Evolutionary conservation across 805 yeast genomes (phyloP).

Genomic region (Pichia exigua): DNA sequence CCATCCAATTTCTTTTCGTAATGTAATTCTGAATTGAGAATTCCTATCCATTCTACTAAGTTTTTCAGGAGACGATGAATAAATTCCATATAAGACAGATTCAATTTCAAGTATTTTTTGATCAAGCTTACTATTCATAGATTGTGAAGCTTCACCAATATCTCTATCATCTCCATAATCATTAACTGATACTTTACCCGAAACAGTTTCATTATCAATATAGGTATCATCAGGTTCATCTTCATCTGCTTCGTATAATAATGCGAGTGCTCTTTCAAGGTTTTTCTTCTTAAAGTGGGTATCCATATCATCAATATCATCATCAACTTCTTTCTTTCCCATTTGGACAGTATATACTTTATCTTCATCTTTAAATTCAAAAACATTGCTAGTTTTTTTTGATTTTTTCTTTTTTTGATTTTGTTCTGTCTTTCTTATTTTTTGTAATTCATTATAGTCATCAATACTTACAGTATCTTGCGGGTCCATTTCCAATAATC

Average conservation of each 20-base stretch:
- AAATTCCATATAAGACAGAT: constrained; percentile 45
- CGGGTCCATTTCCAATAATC: constrained; percentile 55
- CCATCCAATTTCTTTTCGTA: constrained; percentile 56
- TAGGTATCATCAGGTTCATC: constrained; percentile 82
- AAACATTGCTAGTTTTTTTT: constrained; percentile 7
- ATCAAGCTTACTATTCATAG: constrained; percentile 27
- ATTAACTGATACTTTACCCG: constrained; percentile 20
- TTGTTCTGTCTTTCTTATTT: neutral
- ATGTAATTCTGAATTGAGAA: constrained; percentile 39
- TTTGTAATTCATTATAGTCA: constrained; percentile 19
- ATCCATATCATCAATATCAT: constrained; percentile 18
- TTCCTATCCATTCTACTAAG: constrained; percentile 42
- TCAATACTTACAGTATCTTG: constrained; percentile 29
- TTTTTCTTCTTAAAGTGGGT: constrained; percentile 47
- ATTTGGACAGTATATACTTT: constrained; percentile 20
- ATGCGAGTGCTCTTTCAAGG: constrained; percentile 44
- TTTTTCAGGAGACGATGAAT: constrained; percentile 41
- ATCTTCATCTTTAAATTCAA: constrained; percentile 11
- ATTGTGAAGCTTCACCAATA: neutral
- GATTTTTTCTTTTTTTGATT: constrained; percentile 7
- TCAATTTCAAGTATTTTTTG: constrained; percentile 31
- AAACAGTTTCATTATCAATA: constrained; percentile 44
- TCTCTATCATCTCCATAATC: constrained; percentile 19
- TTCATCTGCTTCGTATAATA: constrained; percentile 68
- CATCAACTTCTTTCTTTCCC: constrained; percentile 29